Evolutionary conservation across 148 eudicot genomes (phyloP).

Genomic region (Suaeda aralocaspica): DNA sequence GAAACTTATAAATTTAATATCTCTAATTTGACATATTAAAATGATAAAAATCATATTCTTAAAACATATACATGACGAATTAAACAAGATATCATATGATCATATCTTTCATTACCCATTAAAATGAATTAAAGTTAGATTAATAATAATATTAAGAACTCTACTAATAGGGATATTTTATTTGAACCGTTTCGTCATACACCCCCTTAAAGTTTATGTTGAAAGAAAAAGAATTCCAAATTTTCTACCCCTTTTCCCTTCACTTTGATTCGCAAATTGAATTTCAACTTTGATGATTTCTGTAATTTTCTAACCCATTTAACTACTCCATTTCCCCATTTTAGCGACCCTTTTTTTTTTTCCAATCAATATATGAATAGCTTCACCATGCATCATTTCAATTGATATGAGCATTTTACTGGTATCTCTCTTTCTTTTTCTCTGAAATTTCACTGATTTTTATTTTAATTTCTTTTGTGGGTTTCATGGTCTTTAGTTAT

Average conservation of each 20-base stretch:
- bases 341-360: not conserved
- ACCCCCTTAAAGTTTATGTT: no score
- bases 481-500: not conserved
- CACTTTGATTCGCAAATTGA: not conserved
- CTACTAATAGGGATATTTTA: no score
- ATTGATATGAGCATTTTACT: not conserved
- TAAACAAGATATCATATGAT: no score
- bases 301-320: not conserved
- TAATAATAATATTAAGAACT: no score
- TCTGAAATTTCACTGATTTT: not conserved
- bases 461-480: not conserved
- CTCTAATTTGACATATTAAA: no score
- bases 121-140: no score
- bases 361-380: conserved; percentile 4
- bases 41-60: no score
- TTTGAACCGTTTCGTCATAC: no score
- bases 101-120: no score
- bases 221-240: no score
- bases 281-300: not conserved
- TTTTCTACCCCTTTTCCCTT: not conserved
- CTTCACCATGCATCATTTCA: not conserved
- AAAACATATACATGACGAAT: no score
- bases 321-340: not conserved
- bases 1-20: no score
- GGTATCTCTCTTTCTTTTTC: not conserved